These are phyloP conservation scores for Fusarium nurragi DNA, from an alignment of 2,329 filamentous ascomycete species.

Conservation along the genomic window DNA sequence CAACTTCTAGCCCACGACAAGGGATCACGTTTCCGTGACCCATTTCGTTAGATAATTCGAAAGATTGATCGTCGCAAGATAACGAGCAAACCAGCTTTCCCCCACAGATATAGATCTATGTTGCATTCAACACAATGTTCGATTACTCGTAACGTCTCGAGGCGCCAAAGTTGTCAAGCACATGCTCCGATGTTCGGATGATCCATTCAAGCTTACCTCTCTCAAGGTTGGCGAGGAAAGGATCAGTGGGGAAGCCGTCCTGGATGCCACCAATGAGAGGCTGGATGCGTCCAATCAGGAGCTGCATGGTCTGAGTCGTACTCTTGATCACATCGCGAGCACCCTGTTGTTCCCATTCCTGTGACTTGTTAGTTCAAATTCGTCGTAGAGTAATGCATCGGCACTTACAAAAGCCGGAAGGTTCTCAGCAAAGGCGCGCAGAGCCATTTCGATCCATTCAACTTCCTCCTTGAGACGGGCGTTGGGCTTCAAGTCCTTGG, in stretches of 20 bases:
- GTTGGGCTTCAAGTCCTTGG: conserved; percentile 64
- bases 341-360: conserved; percentile 53
- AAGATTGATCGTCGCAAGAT: conserved; percentile 8
- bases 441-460: conserved; percentile 67
- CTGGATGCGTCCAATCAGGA: conserved; percentile 50
- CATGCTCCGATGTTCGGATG: conserved; percentile 49
- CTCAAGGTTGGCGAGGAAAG: conserved; percentile 52
- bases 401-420: conserved; percentile 62
- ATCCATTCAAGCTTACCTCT: conserved; percentile 54
- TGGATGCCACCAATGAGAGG: conserved; percentile 49
- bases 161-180: conserved; percentile 48
- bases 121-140: conserved; percentile 11
- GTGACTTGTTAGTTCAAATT: conserved; percentile 25
- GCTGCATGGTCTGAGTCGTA: conserved; percentile 52
- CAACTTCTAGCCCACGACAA: conserved; percentile 31
- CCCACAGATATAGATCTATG: conserved; percentile 8
- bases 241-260: conserved; percentile 52
- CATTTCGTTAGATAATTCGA: conserved; percentile 18
- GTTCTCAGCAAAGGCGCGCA: conserved; percentile 62
- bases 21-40: conserved; percentile 22
- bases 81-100: not conserved
- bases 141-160: conserved; percentile 46
- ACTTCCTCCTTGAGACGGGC: conserved; percentile 65
- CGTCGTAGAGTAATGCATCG: not conserved
- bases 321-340: conserved; percentile 52